These are phyloP conservation scores for Papiliotrema nemorosa DNA, from an alignment of 1,284 basidiomycete genomes.

Conservation along the genomic window DNA sequence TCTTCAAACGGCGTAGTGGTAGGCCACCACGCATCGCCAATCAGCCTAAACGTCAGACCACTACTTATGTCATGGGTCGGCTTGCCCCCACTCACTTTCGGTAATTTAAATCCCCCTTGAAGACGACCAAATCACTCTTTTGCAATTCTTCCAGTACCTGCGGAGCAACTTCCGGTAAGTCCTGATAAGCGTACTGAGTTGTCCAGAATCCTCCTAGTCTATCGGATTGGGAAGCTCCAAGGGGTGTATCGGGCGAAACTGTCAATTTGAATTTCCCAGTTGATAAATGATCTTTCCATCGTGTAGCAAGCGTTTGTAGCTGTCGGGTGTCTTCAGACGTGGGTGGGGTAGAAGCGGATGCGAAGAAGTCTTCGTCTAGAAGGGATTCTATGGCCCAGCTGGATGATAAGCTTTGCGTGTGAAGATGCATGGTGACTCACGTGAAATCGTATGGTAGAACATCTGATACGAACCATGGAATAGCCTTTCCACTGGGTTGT, in stretches of 20 bases:
- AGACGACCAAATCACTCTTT: constrained; percentile 75
- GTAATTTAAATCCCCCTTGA: constrained; percentile 95
- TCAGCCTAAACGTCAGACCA: constrained; percentile 58
- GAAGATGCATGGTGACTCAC: constrained; percentile 31
- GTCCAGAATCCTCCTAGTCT: constrained; percentile 72
- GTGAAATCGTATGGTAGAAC: constrained; percentile 76
- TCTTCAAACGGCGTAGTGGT: constrained; percentile 71
- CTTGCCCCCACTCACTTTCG: constrained; percentile 60
- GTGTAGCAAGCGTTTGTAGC: constrained; percentile 61
- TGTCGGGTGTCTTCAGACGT: constrained; percentile 26
- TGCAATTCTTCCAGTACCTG: constrained; percentile 61
- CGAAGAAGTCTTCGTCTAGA: constrained; percentile 55
- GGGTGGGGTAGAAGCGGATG: constrained; percentile 51
- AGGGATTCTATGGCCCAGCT: constrained; percentile 53
- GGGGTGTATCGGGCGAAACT: constrained; percentile 61
- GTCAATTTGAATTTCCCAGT: constrained; percentile 70
- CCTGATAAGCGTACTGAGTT: constrained; percentile 73
- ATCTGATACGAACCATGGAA: constrained; percentile 71
- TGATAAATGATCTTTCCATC: constrained; percentile 71
- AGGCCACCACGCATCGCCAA: constrained; percentile 86
- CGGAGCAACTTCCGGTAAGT: constrained; percentile 63
- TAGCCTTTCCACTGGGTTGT: constrained; percentile 18
- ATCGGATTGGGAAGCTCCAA: constrained; percentile 54
- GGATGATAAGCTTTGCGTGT: neutral
- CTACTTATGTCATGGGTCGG: neutral